Evolutionary conservation across 331 rosid species (phyloP), one percentile per base, ranked within the genome.

Genomic region (Pyrus hybrid): DNA sequence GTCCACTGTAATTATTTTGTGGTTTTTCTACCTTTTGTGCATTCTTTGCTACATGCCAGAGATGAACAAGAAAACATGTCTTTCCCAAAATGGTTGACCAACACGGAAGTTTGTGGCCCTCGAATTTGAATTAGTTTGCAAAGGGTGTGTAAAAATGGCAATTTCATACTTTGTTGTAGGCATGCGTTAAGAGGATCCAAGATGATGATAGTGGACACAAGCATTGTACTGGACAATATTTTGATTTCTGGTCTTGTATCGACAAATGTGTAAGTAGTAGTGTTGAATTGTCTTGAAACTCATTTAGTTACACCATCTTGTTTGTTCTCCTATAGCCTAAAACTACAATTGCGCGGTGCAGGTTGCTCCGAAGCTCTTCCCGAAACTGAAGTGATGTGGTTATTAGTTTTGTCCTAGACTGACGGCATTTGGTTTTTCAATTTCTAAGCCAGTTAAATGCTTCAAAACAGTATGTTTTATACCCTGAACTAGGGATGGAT

Each of bases 201-300:
- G 96, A 85, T 0, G 96, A 93, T 65, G 94, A 86, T 14, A 58
- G 86, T 23, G 94, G 97, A 74, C 89, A 88, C 81, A 88, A 90
- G 89, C 96, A 93, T 75, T 90, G 94, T 81, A 93, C 96, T 20
- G 96, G 97, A 75, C 97, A 93, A 74, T 93, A 88, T 79, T 93
- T 90, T 78, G 97, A 93, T 85, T 87, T 86, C 81, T 90, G 93
- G 91, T 80, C 82, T 68, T 93, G 96, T 79, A 63, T 93, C 7
- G 97, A 93, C 93, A 90, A 88, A 88, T 93, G 96, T 76, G 97
- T 93, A 88, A 87, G 96, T 85, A 32, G 64, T 30, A 25, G 58
- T 78, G 58, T 71, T 62, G 56, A 18, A 54, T 32, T 21, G 18
- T 32, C 41, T 29, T 70, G 65, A 67, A 30, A 57, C 67, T 3